phyloP scores from a whole-genome alignment of 225 moss, liverwort and hornwort genomes.

The Thuidium tamariscinum region DNA sequence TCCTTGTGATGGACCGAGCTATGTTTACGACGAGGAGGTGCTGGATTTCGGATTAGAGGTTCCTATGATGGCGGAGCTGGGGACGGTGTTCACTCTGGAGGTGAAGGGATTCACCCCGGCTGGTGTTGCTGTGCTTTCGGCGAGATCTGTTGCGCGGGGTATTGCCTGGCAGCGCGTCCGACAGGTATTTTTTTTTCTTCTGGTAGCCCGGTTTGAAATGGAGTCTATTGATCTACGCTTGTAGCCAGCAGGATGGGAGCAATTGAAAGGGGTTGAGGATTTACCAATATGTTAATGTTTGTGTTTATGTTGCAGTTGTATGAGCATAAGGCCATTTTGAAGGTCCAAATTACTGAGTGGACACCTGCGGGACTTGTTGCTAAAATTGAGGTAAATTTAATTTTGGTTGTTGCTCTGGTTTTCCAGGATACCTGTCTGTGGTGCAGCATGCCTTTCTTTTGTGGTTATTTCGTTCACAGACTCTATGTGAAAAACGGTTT shows the following conservation, averaged over 20 bases:
- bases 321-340: conserved; percentile 32
- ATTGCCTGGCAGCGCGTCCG: conserved; percentile 74
- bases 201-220: not conserved
- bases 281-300: not conserved
- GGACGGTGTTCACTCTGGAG: conserved; percentile 48
- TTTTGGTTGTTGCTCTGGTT: not conserved
- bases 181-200: conserved; percentile 25
- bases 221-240: not conserved
- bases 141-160: conserved; percentile 31
- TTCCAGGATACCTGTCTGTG: not conserved
- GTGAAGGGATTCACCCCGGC: conserved; percentile 38
- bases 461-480: not conserved
- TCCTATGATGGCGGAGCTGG: conserved; percentile 32
- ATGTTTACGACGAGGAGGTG: conserved; percentile 41
- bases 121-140: conserved; percentile 55
- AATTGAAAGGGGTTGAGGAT: not conserved
- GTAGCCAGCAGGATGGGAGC: not conserved
- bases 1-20: conserved; percentile 26
- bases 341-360: conserved; percentile 51
- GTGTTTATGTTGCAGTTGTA: conserved; percentile 30
- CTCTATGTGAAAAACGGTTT: not conserved
- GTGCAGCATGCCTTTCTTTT: not conserved
- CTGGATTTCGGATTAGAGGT: conserved; percentile 4
- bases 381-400: conserved; percentile 48
- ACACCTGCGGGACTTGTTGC: conserved; percentile 54